Evolutionary conservation across 768 basidiomycete species (phyloP), one percentile per base, ranked within the genome.

Genomic region (Leccinellum albellum): DNA sequence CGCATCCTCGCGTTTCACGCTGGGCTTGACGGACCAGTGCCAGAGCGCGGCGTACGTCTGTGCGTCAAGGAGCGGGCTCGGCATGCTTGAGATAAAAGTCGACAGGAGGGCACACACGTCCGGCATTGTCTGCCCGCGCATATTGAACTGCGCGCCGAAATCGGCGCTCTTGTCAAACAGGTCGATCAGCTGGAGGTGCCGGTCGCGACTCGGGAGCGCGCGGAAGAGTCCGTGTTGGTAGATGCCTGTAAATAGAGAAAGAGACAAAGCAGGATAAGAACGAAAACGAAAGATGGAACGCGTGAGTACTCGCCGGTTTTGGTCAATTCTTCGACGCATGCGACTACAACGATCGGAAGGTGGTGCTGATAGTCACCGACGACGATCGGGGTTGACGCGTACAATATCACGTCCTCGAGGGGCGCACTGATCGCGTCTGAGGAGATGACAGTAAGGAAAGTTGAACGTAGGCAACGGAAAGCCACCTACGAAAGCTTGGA

Each of bases 81-180:
- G 79, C 7, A 84, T 71, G 51, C 76, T 73, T 17, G 75, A 74
- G 53, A 84, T 72, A 58, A 78, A 84, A 2, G 75, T 73, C 13
- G 78, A 75, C 24, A 84, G 63, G 33, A 81, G 68, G 0, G 78
- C 78, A 62, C 77, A 76, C 40, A 81, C 68, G 56, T 79, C 75
- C 1, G 78, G 70, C 60, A 75, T 78, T 1, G 70, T 59, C 59
- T 78, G 76, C 6, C 67, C 64, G 2, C 66, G 71, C 61, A 76
- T 70, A 56, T 51, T 61, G 54, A 66, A 64, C 20, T 66, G 28
- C 29, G 63, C 51, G 37, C 66, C 61, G 52, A 68, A 55, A 50
- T 65, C 56, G 10, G 65, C 49, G 31, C 66, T 68, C 20, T 69
- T 64, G 57, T 79, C 74, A 54, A 76, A 81, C 4, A 71, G 55